These are phyloP conservation scores for Candida tibetensis DNA, from an alignment of 805 yeast species.

Conservation along the genomic window DNA sequence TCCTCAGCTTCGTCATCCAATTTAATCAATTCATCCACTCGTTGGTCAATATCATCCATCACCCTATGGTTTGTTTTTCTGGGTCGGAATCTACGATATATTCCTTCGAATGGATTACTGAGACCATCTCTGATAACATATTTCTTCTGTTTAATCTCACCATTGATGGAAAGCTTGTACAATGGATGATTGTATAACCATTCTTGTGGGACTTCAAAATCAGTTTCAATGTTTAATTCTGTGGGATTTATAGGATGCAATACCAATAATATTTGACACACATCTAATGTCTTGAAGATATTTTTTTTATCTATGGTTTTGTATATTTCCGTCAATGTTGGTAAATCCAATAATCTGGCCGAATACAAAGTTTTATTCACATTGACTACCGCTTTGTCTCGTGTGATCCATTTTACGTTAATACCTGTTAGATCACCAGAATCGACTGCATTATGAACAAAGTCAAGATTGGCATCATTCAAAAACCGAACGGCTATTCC, in stretches of 20 bases:
- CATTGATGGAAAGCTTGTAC: conserved; percentile 30
- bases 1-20: conserved; percentile 84
- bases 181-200: conserved; percentile 36
- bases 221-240: conserved; percentile 43
- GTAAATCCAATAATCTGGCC: conserved; percentile 84
- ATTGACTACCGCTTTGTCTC: conserved; percentile 71
- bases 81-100: conserved; percentile 66
- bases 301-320: conserved; percentile 89
- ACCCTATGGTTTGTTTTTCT: conserved; percentile 66
- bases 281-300: conserved; percentile 80
- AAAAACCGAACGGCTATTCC: conserved; percentile 76
- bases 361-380: conserved; percentile 70
- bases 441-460: conserved; percentile 72
- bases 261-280: conserved; percentile 81
- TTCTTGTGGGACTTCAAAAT: conserved; percentile 43
- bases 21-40: conserved; percentile 71
- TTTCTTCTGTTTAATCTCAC: conserved; percentile 45
- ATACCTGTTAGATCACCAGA: conserved; percentile 71
- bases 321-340: conserved; percentile 81
- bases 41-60: conserved; percentile 72
- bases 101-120: conserved; percentile 74
- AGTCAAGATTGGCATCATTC: conserved; percentile 67
- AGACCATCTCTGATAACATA: conserved; percentile 72
- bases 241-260: conserved; percentile 45
- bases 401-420: conserved; percentile 78